Percentiles rank a stretch among this genome's conserved stretches.
These are phyloP conservation scores for Hypoxylon cercidicola DNA, from an alignment of 495 filamentous ascomycete species.

Conservation along the genomic window DNA sequence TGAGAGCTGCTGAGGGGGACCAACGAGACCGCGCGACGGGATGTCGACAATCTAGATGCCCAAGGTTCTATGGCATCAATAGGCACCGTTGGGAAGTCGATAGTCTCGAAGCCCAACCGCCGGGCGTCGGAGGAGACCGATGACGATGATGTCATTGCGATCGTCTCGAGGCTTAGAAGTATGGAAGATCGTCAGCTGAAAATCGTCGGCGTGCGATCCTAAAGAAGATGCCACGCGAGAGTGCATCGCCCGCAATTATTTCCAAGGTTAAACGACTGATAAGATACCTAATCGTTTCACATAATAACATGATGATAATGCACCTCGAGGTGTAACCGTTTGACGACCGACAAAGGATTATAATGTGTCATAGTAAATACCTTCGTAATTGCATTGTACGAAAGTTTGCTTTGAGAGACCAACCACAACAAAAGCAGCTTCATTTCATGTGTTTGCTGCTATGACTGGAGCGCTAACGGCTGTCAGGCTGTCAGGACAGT, in stretches of 20 bases:
- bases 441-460: not conserved
- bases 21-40: slow-evolving; percentile 1
- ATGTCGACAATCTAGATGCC: not conserved
- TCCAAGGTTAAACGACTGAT: not conserved
- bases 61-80: not conserved
- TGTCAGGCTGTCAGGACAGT: not conserved
- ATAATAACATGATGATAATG: too few relatives aligned
- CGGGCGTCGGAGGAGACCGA: not conserved
- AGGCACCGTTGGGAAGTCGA: not conserved
- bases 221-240: not conserved
- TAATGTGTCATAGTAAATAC: too few relatives aligned
- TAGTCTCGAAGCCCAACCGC: not conserved
- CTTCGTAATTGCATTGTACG: too few relatives aligned
- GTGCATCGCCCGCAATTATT: too few relatives aligned
- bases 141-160: slow-evolving; percentile 5
- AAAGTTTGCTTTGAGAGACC: too few relatives aligned
- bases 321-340: too few relatives aligned
- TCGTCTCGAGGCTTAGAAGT: slow-evolving; percentile 1
- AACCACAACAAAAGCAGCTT: too few relatives aligned
- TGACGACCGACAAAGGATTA: too few relatives aligned
- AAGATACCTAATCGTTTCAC: not conserved
- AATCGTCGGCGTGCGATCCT: not conserved
- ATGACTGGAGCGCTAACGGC: not conserved
- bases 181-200: slow-evolving; percentile 7
- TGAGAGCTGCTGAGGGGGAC: not conserved